Percentiles rank a stretch among this genome's conserved stretches.
Conservation (phyloP, 1,284 basidiomycete species). For the Cutaneotrichosporon sp. region DNA sequence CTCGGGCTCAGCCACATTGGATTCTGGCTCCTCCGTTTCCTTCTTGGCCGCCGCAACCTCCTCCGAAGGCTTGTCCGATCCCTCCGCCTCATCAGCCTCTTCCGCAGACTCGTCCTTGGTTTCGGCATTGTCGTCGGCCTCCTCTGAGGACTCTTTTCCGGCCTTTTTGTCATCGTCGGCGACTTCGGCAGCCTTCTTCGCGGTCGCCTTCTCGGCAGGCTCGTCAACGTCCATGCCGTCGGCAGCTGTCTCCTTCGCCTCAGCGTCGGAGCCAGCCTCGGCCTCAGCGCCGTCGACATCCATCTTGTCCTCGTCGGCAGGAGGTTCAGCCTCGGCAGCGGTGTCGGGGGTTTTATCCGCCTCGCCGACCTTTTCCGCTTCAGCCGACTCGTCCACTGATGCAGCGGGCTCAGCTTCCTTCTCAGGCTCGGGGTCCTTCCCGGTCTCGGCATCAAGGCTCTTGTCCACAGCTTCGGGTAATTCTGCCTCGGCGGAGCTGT, state of each 20-base stretch:
- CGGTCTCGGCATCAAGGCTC: conserved; percentile 1
- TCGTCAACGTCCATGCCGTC: neutral
- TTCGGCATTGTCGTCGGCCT: conserved; percentile 1
- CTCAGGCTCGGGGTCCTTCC: conserved; percentile 9
- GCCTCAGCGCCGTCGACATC: conserved; percentile 4
- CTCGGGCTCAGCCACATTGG: neutral
- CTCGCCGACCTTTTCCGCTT: neutral
- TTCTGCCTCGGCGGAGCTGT: too few relatives aligned
- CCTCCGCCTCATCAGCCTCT: conserved; percentile 4
- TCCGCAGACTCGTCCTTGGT: conserved; percentile 10
- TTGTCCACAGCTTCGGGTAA: neutral
- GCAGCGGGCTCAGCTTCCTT: neutral
- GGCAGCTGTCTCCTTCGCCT: neutral
- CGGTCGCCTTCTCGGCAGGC: neutral
- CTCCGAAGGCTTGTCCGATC: conserved; percentile 1
- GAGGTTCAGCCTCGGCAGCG: neutral
- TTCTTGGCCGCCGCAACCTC: neutral
- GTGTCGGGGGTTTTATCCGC: neutral
- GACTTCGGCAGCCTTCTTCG: neutral
- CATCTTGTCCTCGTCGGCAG: conserved; percentile 6
- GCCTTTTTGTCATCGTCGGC: neutral
- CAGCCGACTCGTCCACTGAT: too few relatives aligned
- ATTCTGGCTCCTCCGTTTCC: too few relatives aligned
- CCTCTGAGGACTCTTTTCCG: neutral
- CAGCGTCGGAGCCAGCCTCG: too few relatives aligned